A percentile compares a stretch with the other conserved stretches of the same genome.
These are phyloP conservation scores for Fusarium agapanthi DNA, from an alignment of 2,329 filamentous ascomycete species.

Conservation along the genomic window DNA sequence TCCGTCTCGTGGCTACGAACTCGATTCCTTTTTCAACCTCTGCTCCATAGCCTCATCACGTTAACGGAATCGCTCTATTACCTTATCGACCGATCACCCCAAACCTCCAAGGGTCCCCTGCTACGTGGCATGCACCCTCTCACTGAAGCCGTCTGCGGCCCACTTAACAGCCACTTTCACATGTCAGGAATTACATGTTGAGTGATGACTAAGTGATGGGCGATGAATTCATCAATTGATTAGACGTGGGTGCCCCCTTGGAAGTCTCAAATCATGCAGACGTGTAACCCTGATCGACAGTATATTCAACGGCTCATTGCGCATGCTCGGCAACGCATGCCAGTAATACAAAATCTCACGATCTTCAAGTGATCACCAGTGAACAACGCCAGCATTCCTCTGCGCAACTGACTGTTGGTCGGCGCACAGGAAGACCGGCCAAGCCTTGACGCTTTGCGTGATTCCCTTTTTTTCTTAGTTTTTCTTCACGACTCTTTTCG, in stretches of 20 bases:
- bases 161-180: conserved; percentile 46
- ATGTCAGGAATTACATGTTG: conserved; percentile 37
- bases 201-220: neutral
- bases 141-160: conserved; percentile 6
- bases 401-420: neutral
- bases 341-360: conserved; percentile 10
- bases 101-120: conserved; percentile 18
- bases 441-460: neutral
- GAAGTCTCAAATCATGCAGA: conserved; percentile 14
- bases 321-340: conserved; percentile 18
- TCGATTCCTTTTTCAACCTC: conserved; percentile 31
- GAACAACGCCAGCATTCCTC: conserved; percentile 29
- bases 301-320: neutral
- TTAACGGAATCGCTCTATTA: conserved; percentile 18
- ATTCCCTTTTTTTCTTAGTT: neutral
- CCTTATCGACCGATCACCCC: conserved; percentile 30
- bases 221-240: neutral
- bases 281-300: conserved; percentile 14
- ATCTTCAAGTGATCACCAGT: neutral
- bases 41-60: conserved; percentile 30
- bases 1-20: conserved; percentile 22
- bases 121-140: conserved; percentile 34
- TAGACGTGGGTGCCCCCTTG: conserved; percentile 18
- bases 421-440: neutral
- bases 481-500: neutral